Percentiles rank a stretch among this genome's conserved stretches.
phyloP scores from a whole-genome alignment of 164 flowering plant species.

The Amborella trichopoda region DNA sequence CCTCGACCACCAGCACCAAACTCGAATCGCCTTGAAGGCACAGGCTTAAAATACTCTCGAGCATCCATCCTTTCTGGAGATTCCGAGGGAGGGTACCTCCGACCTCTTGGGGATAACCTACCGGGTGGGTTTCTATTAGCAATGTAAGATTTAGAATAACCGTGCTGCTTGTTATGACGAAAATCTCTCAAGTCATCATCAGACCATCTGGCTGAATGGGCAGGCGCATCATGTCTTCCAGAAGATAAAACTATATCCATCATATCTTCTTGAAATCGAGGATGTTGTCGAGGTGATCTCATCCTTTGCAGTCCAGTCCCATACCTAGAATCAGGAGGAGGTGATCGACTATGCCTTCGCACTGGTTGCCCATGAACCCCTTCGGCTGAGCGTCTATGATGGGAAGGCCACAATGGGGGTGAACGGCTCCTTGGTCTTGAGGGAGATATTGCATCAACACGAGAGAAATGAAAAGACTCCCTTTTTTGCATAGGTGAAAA shows the following conservation, averaged over 20 bases:
- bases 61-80: slow-evolving; percentile 22
- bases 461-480: slow-evolving; percentile 12
- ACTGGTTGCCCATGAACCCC: slow-evolving; percentile 7
- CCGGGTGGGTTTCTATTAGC: slow-evolving; percentile 27
- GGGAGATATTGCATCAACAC: slow-evolving; percentile 20
- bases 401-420: slow-evolving; percentile 23
- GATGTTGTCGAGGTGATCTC: slow-evolving; percentile 27
- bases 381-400: slow-evolving; percentile 18
- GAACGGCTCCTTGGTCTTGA: slow-evolving; percentile 43
- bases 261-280: slow-evolving; percentile 18
- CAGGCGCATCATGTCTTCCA: slow-evolving; percentile 24
- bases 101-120: slow-evolving; percentile 15
- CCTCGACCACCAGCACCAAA: slow-evolving; percentile 19
- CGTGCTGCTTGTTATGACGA: slow-evolving; percentile 22
- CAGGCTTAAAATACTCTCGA: slow-evolving; percentile 23
- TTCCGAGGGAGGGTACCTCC: slow-evolving; percentile 18
- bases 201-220: slow-evolving; percentile 19
- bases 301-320: slow-evolving; percentile 18
- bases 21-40: slow-evolving; percentile 26
- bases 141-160: slow-evolving; percentile 15
- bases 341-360: slow-evolving; percentile 24
- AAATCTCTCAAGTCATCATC: slow-evolving; percentile 19
- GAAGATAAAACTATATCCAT: slow-evolving; percentile 16
- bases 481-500: slow-evolving; percentile 27
- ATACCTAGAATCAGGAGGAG: slow-evolving; percentile 27